These are phyloP conservation scores for Entamoeba dispar DNA, from an alignment of 208 protist species.

Conservation along the genomic window DNA sequence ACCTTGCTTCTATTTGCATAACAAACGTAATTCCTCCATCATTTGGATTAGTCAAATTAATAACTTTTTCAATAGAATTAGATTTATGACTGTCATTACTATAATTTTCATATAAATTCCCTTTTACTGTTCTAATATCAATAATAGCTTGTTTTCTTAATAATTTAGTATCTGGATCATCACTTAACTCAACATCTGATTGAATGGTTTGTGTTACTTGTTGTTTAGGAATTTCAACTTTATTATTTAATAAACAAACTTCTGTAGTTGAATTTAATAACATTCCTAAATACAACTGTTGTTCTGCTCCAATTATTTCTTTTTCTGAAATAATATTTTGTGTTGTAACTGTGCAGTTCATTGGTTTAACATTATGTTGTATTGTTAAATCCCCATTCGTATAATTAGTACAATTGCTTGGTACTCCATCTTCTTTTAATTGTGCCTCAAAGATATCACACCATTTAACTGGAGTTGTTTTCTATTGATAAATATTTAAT, in stretches of 20 bases:
- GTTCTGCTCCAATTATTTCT: neutral
- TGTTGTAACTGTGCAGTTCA: neutral
- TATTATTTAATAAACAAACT: neutral
- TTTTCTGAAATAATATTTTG: neutral
- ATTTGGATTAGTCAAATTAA: neutral
- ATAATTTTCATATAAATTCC: neutral
- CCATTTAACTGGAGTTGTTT: neutral
- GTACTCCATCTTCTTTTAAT: neutral
- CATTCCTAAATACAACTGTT: neutral
- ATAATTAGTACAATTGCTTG: neutral
- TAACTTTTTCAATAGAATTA: neutral
- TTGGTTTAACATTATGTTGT: neutral
- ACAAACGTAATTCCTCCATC: neutral
- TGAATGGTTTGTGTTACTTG: neutral
- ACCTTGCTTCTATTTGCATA: neutral
- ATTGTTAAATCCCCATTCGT: neutral
- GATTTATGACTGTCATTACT: neutral
- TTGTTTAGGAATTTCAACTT: neutral
- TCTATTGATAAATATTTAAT: neutral
- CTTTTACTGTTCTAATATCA: neutral
- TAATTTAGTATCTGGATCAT: neutral
- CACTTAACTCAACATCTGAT: neutral
- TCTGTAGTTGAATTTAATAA: neutral
- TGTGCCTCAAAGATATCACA: neutral
- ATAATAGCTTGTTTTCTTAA: neutral